Conservation (phyloP, 768 basidiomycete genomes). For the Mrakia gelida region DNA sequence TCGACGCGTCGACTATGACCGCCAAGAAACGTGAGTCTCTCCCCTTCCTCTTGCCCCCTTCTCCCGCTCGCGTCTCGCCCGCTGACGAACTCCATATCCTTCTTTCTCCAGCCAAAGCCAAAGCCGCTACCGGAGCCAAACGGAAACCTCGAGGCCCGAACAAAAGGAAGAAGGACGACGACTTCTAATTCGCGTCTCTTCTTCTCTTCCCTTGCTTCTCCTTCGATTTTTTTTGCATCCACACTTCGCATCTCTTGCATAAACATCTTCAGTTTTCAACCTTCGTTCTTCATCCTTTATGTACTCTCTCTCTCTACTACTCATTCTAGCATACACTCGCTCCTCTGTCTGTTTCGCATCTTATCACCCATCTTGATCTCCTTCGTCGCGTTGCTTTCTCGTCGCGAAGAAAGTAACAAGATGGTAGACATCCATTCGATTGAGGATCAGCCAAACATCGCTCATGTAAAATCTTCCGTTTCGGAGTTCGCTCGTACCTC, state of each 20-base stretch:
- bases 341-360: too few relatives aligned
- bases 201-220: background rate
- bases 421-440: too few relatives aligned
- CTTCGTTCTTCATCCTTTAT: background rate
- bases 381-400: too few relatives aligned
- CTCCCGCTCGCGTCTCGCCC: background rate
- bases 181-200: background rate
- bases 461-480: too few relatives aligned
- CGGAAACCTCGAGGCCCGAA: background rate
- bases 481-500: too few relatives aligned
- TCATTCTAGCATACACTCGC: too few relatives aligned
- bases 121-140: background rate
- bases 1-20: background rate
- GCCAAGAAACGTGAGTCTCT: slow-evolving; percentile 10
- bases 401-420: too few relatives aligned
- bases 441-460: too few relatives aligned
- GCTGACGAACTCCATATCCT: background rate
- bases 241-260: background rate
- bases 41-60: too few relatives aligned
- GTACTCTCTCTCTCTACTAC: too few relatives aligned
- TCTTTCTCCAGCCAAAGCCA: background rate
- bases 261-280: background rate
- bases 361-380: too few relatives aligned
- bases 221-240: background rate
- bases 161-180: background rate